A percentile compares a stretch with the other conserved stretches of the same genome.
Conservation (phyloP, 805 yeast species). For the Candida hungchunana region DNA sequence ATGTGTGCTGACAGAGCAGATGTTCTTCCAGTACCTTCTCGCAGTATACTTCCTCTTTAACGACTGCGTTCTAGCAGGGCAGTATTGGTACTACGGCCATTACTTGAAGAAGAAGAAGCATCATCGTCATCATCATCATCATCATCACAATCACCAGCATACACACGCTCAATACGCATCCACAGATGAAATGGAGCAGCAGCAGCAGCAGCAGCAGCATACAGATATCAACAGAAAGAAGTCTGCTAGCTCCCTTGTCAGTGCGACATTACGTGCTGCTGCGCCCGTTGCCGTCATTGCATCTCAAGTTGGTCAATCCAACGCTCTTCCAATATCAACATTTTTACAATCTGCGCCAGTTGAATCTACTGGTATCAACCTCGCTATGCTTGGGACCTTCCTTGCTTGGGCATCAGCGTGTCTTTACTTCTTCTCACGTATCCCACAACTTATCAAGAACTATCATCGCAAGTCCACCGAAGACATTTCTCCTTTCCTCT, state of each 20-base stretch:
- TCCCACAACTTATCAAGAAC: constrained; percentile 83
- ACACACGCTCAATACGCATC: constrained; percentile 3
- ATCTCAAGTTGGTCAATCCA: constrained; percentile 22
- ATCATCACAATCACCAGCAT: constrained; percentile 9
- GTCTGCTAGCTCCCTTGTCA: constrained; percentile 1
- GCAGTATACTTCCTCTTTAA: constrained; percentile 71
- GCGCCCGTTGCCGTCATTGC: constrained; percentile 26
- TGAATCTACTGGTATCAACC: not conserved
- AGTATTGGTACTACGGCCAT: constrained; percentile 63
- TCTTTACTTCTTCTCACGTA: constrained; percentile 71
- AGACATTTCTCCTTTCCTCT: constrained; percentile 78
- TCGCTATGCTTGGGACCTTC: constrained; percentile 34
- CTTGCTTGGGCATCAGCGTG: constrained; percentile 79
- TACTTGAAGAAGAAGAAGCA: constrained; percentile 28
- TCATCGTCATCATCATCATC: constrained; percentile 33
- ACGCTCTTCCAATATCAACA: constrained; percentile 18
- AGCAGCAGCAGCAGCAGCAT: no score
- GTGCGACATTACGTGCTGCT: constrained; percentile 15
- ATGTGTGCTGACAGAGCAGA: constrained; percentile 69
- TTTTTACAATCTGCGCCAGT: not conserved
- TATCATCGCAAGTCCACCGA: constrained; percentile 75
- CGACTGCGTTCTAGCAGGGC: constrained; percentile 64
- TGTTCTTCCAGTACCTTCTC: constrained; percentile 73
- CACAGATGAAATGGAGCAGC: constrained; percentile 3
- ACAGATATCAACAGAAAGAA: not conserved